Base-by-base conservation (phyloP, 2,329 filamentous ascomycete genomes). In the Colletotrichum limetticola region DNA sequence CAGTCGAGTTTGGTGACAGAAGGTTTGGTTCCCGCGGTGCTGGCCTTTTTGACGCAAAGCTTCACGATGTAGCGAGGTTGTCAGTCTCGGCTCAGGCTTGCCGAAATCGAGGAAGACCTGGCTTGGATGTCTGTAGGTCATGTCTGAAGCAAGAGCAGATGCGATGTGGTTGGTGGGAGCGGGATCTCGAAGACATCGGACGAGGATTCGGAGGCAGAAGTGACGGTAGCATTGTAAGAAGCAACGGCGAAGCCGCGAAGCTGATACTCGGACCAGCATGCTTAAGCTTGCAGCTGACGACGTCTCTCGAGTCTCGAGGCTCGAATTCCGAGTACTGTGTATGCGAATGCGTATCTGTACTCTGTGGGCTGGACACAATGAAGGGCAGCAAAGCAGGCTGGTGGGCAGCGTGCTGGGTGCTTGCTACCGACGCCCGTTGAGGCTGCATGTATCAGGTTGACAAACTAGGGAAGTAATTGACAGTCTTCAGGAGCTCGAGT, bases 21-120 rank as follows among this genome's bases (percentile, higher is more conserved):
- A 52, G 66, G 60, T 49, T 68, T 69, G 60, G 8, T n/a, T 65
- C 35, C 19, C 35, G 65, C 65, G 52, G 22, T 52, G 49, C 52
- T n/a, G 22, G 28, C 24, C 19, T 26, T 61, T 42, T 49, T 22
- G 9, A 55, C 42, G 53, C 30, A 28, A 30, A 53, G 42, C 5
- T 67, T 22, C 14, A 55, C 42, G 59, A 22, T 46, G n/a, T 53
- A 7, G 55, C 59, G 59, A 69, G 59, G n/a, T 22, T 68, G 65
- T 55, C 65, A 46, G 53, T 14, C 32, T 63, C 58, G 58, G 65
- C 65, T 28, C 65, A 55, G 26, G 22, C 59, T 68, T 63, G 52
- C 69, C 65, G 58, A 59, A 35, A 37, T 26, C 37, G 24, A 68
- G 53, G 59, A 19, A 53, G 37, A 59, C 69, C 37, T 46, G 57